Evolutionary conservation across 176 grass and related monocot genomes (phyloP).

Genomic region (Carex littledalei): DNA sequence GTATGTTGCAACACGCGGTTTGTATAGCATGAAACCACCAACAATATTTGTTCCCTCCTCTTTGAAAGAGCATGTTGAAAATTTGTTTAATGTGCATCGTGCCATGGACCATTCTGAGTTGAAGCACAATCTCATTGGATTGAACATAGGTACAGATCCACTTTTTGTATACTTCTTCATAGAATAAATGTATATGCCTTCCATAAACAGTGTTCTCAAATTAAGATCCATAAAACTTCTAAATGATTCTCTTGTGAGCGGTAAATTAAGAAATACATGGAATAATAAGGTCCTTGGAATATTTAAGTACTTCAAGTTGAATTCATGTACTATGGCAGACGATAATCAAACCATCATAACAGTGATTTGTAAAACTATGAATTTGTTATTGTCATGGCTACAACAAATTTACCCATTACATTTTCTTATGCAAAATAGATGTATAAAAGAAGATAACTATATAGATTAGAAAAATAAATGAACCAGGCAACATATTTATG

Average conservation of each 20-base stretch:
- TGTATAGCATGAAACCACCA: constrained; percentile 67
- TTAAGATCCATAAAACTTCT: background rate
- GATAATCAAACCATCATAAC: background rate
- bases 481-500: background rate
- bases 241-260: background rate
- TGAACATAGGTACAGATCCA: constrained; percentile 40
- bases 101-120: constrained; percentile 93
- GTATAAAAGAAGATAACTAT: background rate
- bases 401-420: background rate
- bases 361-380: background rate
- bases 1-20: constrained; percentile 88
- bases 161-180: background rate
- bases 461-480: background rate
- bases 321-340: background rate
- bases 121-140: constrained; percentile 62
- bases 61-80: constrained; percentile 58
- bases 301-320: background rate
- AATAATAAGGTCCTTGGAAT: background rate
- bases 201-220: background rate
- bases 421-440: background rate
- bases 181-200: background rate
- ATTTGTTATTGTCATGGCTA: background rate
- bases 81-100: constrained; percentile 73
- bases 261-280: background rate
- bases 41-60: constrained; percentile 77